Evolutionary conservation across 208 protist genomes (phyloP).

Genomic region (Ichthyophonus hoferi): DNA sequence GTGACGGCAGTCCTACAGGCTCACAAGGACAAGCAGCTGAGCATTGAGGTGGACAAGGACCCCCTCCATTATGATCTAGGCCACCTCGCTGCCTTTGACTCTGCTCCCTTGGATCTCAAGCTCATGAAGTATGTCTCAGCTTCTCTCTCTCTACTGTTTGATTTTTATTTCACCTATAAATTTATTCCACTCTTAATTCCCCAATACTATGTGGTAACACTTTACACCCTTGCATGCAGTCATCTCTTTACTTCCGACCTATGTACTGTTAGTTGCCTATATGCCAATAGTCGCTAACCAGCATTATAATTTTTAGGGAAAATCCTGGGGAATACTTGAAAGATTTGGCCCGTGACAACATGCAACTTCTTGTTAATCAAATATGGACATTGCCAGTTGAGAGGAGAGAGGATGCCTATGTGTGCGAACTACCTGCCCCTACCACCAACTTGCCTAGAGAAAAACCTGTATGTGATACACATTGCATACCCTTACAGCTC

Average conservation of each 20-base stretch:
- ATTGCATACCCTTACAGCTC: too few relatives aligned
- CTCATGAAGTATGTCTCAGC: neutral
- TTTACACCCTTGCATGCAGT: too few relatives aligned
- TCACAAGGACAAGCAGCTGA: slow-evolving; percentile 12
- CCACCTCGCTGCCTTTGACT: neutral
- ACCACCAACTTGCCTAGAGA: slow-evolving; percentile 13
- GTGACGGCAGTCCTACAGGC: neutral
- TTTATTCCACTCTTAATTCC: too few relatives aligned
- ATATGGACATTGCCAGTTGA: slow-evolving; percentile 20
- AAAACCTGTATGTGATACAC: neutral
- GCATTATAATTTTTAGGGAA: too few relatives aligned
- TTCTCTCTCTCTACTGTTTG: neutral
- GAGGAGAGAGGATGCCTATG: neutral
- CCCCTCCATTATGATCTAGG: neutral
- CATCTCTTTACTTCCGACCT: too few relatives aligned
- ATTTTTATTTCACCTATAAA: too few relatives aligned
- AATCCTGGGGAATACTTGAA: neutral
- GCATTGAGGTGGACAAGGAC: neutral
- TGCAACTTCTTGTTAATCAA: slow-evolving; percentile 33
- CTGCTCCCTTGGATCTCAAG: neutral
- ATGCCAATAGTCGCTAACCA: too few relatives aligned
- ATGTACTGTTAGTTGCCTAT: too few relatives aligned
- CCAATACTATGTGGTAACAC: too few relatives aligned
- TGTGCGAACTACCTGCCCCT: neutral
- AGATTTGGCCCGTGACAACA: slow-evolving; percentile 23